Base-by-base conservation (phyloP, 2,329 filamentous ascomycete genomes). In the Sordariomycetes sp. region DNA sequence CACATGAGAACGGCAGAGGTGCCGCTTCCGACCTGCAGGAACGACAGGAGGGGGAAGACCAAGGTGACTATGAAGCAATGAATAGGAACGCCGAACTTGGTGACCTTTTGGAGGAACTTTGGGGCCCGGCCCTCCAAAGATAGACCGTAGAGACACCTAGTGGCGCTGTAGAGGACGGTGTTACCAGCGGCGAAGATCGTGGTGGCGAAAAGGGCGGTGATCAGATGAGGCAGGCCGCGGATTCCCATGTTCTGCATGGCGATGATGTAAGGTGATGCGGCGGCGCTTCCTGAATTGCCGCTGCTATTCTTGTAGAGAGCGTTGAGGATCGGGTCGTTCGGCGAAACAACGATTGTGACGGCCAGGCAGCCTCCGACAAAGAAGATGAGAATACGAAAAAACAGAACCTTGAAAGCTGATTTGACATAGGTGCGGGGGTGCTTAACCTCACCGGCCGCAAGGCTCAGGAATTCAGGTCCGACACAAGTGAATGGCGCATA, bases 201-300 rank as follows among this genome's bases (percentile, higher is more conserved):
- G 0, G 84, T 87, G 61, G 90, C 76, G 62, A 91, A 84, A 22
- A 90, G 75, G 36, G 86, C 87, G 66, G 91, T 92, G 69, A 92
- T 84, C 56, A 91, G 79, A 4, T 81, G 82, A 0, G 86, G 84
- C 3, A 90, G 78, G 7, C 77, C 84, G 5, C 74, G 75, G 58
- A 90, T 84, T 0, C 85, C 82, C 1, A 86, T 87, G 32, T 81
- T 77, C 10, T 78, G 75, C 39, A 85, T 82, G 20, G 86, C 87
- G 61, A 90, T 87, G 59, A 90, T 86, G 63, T 84, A 89, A 13
- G 84, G 85, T 65, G 68, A 73, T 65, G 78, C 72, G 1, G 76
- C 75, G 2, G 78, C 75, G 24, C 67, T 72, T 34, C 73, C 76
- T 32, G 69, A 72, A 8, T 34, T 34, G 6, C 10, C 53, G 17